Conservation (phyloP, 768 basidiomycete genomes). For the Glaciozyma antarctica region DNA sequence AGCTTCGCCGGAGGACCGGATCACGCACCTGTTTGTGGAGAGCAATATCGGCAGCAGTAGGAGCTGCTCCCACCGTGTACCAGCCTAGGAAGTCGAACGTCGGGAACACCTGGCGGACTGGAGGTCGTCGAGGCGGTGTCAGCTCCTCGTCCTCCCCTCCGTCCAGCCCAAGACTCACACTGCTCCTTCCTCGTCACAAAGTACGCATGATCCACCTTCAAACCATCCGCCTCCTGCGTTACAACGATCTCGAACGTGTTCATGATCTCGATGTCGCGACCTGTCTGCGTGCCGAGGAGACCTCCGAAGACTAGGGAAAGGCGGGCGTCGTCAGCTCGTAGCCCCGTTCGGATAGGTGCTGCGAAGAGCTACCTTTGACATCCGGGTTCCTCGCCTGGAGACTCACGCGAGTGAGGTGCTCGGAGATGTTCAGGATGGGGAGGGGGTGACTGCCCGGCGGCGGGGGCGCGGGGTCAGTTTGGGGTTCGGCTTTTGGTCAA, state of each 20-base stretch:
- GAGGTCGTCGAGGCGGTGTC: neutral
- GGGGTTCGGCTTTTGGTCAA: no score
- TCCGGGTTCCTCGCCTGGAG: slow-evolving; percentile 54
- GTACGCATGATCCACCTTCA: slow-evolving; percentile 66
- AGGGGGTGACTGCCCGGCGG: slow-evolving; percentile 68
- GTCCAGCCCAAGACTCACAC: slow-evolving; percentile 48
- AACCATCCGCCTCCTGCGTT: slow-evolving; percentile 39
- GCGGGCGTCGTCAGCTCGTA: neutral
- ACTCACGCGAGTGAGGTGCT: slow-evolving; percentile 78
- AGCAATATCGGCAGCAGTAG: slow-evolving; percentile 62
- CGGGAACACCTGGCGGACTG: slow-evolving; percentile 97
- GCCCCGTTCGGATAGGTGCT: neutral
- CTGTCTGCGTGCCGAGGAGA: slow-evolving; percentile 83
- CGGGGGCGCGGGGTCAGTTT: neutral
- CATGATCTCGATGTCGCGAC: slow-evolving; percentile 91
- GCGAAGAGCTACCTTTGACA: slow-evolving; percentile 18
- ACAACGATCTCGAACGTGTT: slow-evolving; percentile 74
- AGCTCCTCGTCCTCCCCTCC: neutral
- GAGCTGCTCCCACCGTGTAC: slow-evolving; percentile 78
- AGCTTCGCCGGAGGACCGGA: neutral
- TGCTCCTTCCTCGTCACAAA: slow-evolving; percentile 74
- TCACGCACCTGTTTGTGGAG: slow-evolving; percentile 70
- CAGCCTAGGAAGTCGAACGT: slow-evolving; percentile 95
- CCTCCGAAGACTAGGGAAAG: slow-evolving; percentile 75
- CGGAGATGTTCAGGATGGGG: slow-evolving; percentile 91